Evolutionary conservation across 805 yeast genomes (phyloP), one percentile per base, ranked within the genome.

Genomic region (Starmerella tilneyi): DNA sequence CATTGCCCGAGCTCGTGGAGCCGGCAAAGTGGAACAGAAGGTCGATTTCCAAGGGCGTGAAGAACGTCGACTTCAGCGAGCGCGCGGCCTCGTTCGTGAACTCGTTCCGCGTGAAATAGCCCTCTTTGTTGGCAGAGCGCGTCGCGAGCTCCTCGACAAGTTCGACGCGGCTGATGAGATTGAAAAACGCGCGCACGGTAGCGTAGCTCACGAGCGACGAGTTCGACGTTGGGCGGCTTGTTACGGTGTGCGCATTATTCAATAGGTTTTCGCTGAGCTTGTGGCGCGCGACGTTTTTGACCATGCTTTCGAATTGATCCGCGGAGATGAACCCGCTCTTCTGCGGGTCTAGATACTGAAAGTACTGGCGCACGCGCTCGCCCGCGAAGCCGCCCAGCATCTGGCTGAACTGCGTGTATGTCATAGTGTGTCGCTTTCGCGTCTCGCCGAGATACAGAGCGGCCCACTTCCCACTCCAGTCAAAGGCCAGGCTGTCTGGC

Each of bases 341-440:
- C 13, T 45, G 36, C 30, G 49, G 54, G 58, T 68, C 72, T 47
- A 55, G 64, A 51, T 55, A 47, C 48, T 55, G 59, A 59, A 68
- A 68, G 35, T 69, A 69, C 59, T 67, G 72, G 24, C 72, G 62
- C 23, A 67, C 69, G n/a, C 72, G 68, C 54, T 68, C 72, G 26
- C 72, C 72, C 34, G 63, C 59, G 28, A 68, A 57, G n/a, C 71
- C 72, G 35, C 63, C 58, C 37, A 68, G 60, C 72, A 68, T 68
- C 52, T 68, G 72, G 29, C 66, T 63, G 56, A 68, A 68, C 63
- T 65, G 67, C 45, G 54, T 52, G 56, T 68, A 68, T 40, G 66
- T 55, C 61, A 68, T 52, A 29, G 59, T 48, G 46, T 67, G 71
- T 21, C 71, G 62, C 36, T 58, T 47, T 22, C 58, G 51, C 47